A percentile compares a stretch with the other conserved stretches of the same genome.
Evolutionary conservation across 495 filamentous ascomycete species (phyloP).

Genomic region (Penicillium diatomitis): DNA sequence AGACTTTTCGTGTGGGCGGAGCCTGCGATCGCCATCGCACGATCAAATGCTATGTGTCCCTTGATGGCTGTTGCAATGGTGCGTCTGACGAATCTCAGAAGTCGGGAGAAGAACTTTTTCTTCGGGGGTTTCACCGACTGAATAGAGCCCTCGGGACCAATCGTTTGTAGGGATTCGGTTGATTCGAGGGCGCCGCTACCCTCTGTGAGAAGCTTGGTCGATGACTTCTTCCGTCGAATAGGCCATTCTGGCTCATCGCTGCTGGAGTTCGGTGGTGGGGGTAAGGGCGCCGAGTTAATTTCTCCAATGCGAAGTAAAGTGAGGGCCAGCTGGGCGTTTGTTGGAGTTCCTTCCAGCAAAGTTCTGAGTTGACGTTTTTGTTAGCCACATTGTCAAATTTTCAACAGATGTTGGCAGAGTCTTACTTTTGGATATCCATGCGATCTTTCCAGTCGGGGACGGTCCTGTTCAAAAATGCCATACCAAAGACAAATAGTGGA

Average conservation of each 20-base stretch:
- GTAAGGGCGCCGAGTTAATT: slow-evolving; percentile 70
- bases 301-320: slow-evolving; percentile 82
- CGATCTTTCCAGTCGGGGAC: slow-evolving; percentile 69
- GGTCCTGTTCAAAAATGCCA: slow-evolving; percentile 53
- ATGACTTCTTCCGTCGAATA: slow-evolving; percentile 27
- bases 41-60: slow-evolving; percentile 61
- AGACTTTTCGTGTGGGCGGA: slow-evolving; percentile 58
- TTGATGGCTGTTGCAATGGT: slow-evolving; percentile 59
- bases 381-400: background rate
- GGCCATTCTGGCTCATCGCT: slow-evolving; percentile 15
- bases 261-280: slow-evolving; percentile 57
- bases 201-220: slow-evolving; percentile 11
- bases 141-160: background rate
- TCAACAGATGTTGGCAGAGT: background rate
- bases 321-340: slow-evolving; percentile 77
- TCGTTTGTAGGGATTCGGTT: background rate
- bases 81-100: slow-evolving; percentile 61
- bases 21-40: slow-evolving; percentile 56
- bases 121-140: slow-evolving; percentile 22
- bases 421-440: slow-evolving; percentile 59
- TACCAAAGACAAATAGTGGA: slow-evolving; percentile 52
- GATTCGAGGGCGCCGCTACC: slow-evolving; percentile 15
- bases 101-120: slow-evolving; percentile 37
- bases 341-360: slow-evolving; percentile 74
- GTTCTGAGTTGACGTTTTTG: slow-evolving; percentile 36